These are phyloP conservation scores for Lithospermum erythrorhizon DNA, from an alignment of 257 asterid species.

Conservation along the genomic window DNA sequence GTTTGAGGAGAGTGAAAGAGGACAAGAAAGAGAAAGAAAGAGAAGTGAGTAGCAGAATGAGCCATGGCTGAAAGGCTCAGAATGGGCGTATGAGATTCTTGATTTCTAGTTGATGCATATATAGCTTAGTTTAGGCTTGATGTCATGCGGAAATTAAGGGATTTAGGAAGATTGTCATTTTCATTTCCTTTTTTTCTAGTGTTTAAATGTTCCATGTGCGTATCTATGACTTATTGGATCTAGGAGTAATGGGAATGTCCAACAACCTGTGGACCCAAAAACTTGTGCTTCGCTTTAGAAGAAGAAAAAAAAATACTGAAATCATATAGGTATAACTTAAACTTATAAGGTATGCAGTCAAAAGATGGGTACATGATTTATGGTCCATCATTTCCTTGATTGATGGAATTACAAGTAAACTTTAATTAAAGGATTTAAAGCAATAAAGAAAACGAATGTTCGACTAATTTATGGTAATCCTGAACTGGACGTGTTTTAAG, in stretches of 20 bases:
- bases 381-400: not conserved
- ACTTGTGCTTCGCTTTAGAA: not conserved
- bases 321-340: too few relatives aligned
- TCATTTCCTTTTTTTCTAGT: not conserved
- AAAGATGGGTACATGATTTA: not conserved
- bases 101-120: not conserved
- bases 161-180: not conserved
- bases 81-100: not conserved
- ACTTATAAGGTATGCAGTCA: not conserved
- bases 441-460: not conserved
- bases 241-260: not conserved
- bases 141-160: not conserved
- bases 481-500: too few relatives aligned
- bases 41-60: not conserved
- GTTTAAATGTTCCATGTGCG: too few relatives aligned
- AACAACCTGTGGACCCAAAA: not conserved
- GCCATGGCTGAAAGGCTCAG: not conserved
- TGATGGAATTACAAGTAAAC: not conserved
- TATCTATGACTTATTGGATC: not conserved
- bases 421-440: too few relatives aligned
- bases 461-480: too few relatives aligned
- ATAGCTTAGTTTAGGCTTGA: not conserved
- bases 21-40: not conserved
- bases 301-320: too few relatives aligned
- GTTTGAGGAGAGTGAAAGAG: not conserved